A percentile compares a stretch with the other conserved stretches of the same genome.
Conservation (phyloP, 345 rosid genomes). For the Acer campestre region DNA sequence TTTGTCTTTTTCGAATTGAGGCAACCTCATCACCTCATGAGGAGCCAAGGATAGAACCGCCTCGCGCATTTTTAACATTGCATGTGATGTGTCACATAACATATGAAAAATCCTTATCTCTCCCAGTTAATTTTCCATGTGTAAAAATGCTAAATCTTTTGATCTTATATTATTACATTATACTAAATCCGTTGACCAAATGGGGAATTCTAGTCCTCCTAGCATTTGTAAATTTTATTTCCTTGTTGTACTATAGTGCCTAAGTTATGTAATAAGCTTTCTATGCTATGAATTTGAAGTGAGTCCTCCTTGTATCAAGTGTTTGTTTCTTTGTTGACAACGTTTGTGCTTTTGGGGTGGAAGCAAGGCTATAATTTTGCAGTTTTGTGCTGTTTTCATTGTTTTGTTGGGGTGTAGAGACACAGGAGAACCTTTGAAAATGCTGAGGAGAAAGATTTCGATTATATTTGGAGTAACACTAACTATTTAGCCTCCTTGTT, state of each 20-base stretch:
- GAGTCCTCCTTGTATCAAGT: not conserved
- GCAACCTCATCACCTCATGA: too few relatives aligned
- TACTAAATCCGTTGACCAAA: not conserved
- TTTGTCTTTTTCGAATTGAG: too few relatives aligned
- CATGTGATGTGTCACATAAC: not conserved
- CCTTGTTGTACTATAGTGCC: not conserved
- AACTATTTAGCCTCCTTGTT: not conserved
- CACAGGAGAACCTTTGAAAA: not conserved
- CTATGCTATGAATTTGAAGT: not conserved
- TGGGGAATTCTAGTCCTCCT: not conserved
- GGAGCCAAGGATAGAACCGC: too few relatives aligned
- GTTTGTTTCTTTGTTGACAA: not conserved
- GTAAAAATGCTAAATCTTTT: not conserved
- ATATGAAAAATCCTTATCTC: not conserved
- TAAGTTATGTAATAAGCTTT: not conserved
- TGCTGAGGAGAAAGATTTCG: not conserved
- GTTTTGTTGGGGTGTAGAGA: not conserved
- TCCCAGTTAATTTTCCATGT: not conserved
- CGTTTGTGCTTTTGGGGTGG: not conserved
- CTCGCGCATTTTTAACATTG: too few relatives aligned
- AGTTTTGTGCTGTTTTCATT: not conserved
- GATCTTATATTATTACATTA: not conserved
- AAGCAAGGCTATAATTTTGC: not conserved
- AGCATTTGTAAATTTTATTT: too few relatives aligned
- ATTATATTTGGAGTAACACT: not conserved